Base-by-base conservation (phyloP, 2,329 filamentous ascomycete genomes). In the Curvularia hawaiiensis region DNA sequence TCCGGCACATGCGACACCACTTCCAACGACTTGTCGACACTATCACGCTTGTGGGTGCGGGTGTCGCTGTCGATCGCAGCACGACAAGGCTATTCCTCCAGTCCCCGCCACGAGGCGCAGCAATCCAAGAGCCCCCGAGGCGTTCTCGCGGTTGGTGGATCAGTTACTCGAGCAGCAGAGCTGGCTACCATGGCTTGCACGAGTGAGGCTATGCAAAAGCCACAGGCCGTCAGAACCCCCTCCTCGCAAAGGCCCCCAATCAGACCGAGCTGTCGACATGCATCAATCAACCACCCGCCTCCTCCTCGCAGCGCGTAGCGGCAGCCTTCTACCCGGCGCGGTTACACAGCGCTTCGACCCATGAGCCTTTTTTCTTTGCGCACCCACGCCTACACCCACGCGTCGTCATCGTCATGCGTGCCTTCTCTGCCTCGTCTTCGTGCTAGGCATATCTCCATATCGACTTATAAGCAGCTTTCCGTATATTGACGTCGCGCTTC, bases 141-240 rank as follows among this genome's bases (percentile, higher is more conserved):
- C 58, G 58, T 61, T 56, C 58, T 60, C 49, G 66, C 63, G 54
- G 65, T 62, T 62, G 61, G 63, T 61, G 61, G 48, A 58, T 63
- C 58, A 52, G 63, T 63, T 51, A 58, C 53, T 53, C 54, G 56
- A 63, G 33, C 33, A 35, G 33, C 33, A 35, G 55, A 50, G 60
- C 67, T 24, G 65, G 58, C 61, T 50, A 52, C 62, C 61, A 54
- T 63, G 22, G 58, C 40, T 30, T 41, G 47, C 53, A 54, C 33
- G 38, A 55, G 51, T 61, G 64, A 70, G 69, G 69, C 69, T 71
- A 64, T 70, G 70, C 70, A 59, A 44, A 60, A 63, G 62, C 61
- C 52, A 66, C 65, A 58, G 31, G 58, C 43, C 52, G 62, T 63
- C 63, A 60, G 62, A 53, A 44, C 61, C 60, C 67, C 67, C 67